Conservation (phyloP, 768 basidiomycete species). For the Chalciporus chontae region DNA sequence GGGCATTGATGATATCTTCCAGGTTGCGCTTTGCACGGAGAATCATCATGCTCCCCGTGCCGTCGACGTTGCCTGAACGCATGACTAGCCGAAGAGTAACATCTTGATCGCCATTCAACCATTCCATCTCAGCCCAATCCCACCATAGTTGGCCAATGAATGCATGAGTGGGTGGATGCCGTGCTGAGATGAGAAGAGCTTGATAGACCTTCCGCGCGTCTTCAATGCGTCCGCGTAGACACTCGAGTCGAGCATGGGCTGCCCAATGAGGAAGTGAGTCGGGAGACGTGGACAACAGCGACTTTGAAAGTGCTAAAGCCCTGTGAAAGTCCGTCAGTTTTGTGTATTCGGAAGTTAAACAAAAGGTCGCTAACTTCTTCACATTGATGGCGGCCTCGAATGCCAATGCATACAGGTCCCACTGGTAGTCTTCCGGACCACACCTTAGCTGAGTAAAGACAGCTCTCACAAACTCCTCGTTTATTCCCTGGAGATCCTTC, state of each 20-base stretch:
- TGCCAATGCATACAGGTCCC: conserved; percentile 63
- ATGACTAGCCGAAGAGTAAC: conserved; percentile 52
- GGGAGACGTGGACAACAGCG: conserved; percentile 51
- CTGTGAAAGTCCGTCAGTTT: conserved; percentile 34
- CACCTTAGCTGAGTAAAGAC: conserved; percentile 58
- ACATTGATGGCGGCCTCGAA: conserved; percentile 61
- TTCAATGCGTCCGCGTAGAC: conserved; percentile 55
- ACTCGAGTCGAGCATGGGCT: conserved; percentile 74
- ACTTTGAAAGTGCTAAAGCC: conserved; percentile 66
- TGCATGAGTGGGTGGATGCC: conserved; percentile 31
- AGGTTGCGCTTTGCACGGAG: conserved; percentile 63
- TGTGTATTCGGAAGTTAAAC: conserved; percentile 8
- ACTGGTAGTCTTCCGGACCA: conserved; percentile 48
- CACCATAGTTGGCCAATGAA: conserved; percentile 60
- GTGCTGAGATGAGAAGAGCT: conserved; percentile 53
- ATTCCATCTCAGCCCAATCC: conserved; percentile 85
- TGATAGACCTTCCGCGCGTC: conserved; percentile 80
- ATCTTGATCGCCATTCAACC: conserved; percentile 53
- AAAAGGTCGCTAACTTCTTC: conserved; percentile 45
- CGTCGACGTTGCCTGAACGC: conserved; percentile 51
- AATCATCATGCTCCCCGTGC: conserved; percentile 48
- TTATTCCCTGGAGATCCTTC: conserved; percentile 49
- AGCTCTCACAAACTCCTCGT: conserved; percentile 48
- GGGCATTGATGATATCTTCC: conserved; percentile 44
- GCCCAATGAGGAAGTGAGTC: conserved; percentile 66